phyloP scores from a whole-genome alignment of 768 basidiomycete species.

The Kockovaella imperatae region DNA sequence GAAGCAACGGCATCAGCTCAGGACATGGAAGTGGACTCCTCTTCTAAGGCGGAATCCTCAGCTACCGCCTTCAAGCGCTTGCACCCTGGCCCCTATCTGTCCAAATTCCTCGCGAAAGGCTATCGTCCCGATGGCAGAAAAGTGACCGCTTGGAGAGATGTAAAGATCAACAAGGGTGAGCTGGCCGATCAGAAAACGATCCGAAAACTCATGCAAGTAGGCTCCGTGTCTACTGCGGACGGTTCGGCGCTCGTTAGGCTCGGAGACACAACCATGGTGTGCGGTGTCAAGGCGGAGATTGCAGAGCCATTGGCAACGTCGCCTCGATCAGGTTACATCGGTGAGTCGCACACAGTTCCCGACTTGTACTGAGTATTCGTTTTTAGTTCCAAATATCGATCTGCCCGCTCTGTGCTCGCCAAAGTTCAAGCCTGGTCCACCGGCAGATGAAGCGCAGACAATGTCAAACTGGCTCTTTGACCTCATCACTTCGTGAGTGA shows the following conservation, averaged over 20 bases:
- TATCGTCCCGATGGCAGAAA: slow-evolving; percentile 76
- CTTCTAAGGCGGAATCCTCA: background rate
- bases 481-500: slow-evolving; percentile 61
- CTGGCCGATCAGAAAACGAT: slow-evolving; percentile 5
- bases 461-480: slow-evolving; percentile 76
- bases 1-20: background rate
- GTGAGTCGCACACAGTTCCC: slow-evolving; percentile 47
- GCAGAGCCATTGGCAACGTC: slow-evolving; percentile 76
- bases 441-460: slow-evolving; percentile 86
- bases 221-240: slow-evolving; percentile 87
- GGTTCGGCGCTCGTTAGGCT: slow-evolving; percentile 85
- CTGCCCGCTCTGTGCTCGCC: slow-evolving; percentile 88
- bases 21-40: background rate
- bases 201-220: slow-evolving; percentile 46
- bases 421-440: slow-evolving; percentile 90
- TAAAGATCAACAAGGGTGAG: slow-evolving; percentile 73
- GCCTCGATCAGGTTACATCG: slow-evolving; percentile 71
- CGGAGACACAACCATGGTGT: slow-evolving; percentile 89
- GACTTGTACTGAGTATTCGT: background rate
- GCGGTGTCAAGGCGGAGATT: slow-evolving; percentile 92
- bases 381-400: slow-evolving; percentile 84
- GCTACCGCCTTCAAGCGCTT: slow-evolving; percentile 62
- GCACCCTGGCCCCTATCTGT: slow-evolving; percentile 79
- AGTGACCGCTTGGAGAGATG: slow-evolving; percentile 62
- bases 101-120: slow-evolving; percentile 69